These are phyloP conservation scores for Chlamydomonas asymmetrica DNA, from an alignment of 139 green algal species.

Conservation along the genomic window DNA sequence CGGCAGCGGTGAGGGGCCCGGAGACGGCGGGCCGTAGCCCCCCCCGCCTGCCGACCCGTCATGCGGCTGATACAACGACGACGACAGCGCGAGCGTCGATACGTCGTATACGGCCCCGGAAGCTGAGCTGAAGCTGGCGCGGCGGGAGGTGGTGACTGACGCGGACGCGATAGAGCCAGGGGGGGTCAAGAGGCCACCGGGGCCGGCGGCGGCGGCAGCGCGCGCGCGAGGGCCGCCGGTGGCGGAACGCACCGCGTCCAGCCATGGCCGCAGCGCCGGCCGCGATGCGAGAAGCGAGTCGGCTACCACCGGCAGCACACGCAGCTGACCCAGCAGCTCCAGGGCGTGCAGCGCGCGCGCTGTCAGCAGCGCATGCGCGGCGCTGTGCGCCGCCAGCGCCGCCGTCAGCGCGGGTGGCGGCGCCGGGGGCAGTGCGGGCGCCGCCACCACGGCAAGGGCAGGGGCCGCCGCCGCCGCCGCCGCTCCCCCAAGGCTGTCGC, in stretches of 20 bases:
- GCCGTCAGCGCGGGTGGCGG: background rate
- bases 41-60: background rate
- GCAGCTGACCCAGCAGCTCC: constrained; percentile 30
- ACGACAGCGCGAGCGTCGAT: background rate
- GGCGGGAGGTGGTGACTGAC: background rate
- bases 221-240: background rate
- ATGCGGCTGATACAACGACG: constrained; percentile 13
- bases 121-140: no score
- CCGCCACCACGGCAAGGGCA: no score
- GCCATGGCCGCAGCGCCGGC: constrained; percentile 27
- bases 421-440: background rate
- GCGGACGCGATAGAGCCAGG: background rate
- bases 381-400: background rate
- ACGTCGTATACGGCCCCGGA: no score
- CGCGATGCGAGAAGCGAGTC: constrained; percentile 14
- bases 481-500: no score
- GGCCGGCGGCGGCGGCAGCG: background rate
- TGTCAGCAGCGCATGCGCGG: background rate
- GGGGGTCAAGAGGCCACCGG: background rate
- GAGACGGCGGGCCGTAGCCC: background rate
- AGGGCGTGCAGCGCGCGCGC: constrained; percentile 25
- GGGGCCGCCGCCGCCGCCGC: no score
- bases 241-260: constrained; percentile 1
- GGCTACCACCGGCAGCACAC: constrained; percentile 21
- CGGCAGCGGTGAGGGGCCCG: background rate